Conservation (phyloP, 1,139 yeast genomes). For the Taphrina flavorubra region DNA sequence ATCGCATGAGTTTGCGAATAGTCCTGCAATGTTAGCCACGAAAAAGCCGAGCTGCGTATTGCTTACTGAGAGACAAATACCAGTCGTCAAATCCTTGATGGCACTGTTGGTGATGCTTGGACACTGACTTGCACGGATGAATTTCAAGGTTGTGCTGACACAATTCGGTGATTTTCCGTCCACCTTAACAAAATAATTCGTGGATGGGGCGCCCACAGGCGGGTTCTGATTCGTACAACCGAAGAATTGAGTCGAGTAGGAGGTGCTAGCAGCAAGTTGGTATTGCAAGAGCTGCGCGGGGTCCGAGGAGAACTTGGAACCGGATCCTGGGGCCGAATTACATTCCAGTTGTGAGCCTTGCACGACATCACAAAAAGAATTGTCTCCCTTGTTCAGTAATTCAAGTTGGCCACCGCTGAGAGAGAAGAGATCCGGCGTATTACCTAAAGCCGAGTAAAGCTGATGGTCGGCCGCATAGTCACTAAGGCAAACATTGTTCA, state of each 20-base stretch:
- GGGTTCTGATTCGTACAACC: constrained; percentile 11
- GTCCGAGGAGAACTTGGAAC: not conserved
- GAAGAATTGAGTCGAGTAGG: not conserved
- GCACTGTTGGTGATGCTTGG: constrained; percentile 11
- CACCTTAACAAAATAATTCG: constrained; percentile 4
- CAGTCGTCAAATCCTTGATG: constrained; percentile 14
- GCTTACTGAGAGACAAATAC: constrained; percentile 13
- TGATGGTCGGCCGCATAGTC: constrained; percentile 12
- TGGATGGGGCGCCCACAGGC: constrained; percentile 3
- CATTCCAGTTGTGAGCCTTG: constrained; percentile 15
- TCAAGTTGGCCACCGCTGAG: not conserved
- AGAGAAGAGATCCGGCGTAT: not conserved
- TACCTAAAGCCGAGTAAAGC: constrained; percentile 2
- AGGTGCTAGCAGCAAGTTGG: not conserved
- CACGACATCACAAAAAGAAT: constrained; percentile 10
- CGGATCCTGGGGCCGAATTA: not conserved
- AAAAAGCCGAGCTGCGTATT: not conserved
- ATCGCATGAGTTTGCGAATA: constrained; percentile 2
- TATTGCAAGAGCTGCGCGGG: not conserved
- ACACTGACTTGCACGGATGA: not conserved
- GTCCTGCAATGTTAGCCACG: not conserved
- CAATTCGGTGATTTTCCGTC: not conserved
- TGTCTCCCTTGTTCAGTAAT: not conserved
- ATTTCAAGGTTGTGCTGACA: not conserved
- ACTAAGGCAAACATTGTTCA: constrained; percentile 11